These are phyloP conservation scores for Monosporascus cannonballus DNA, from an alignment of 2,329 filamentous ascomycete genomes.

Conservation along the genomic window DNA sequence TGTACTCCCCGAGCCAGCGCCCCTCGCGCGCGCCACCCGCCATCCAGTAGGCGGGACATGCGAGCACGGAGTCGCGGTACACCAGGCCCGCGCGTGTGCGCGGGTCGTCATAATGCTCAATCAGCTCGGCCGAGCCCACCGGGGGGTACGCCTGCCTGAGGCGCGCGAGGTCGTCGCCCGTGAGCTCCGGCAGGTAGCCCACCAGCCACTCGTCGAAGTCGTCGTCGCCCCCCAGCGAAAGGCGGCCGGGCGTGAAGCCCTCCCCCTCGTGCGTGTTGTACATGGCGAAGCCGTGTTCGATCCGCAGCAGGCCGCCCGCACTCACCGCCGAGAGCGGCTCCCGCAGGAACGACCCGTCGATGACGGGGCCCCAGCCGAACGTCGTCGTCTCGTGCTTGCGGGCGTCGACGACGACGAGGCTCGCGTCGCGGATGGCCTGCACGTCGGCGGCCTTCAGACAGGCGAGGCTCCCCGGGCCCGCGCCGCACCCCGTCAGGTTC, in stretches of 20 bases:
- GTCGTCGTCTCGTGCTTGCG: constrained; percentile 49
- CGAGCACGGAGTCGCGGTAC: constrained; percentile 52
- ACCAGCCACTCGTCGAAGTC: constrained; percentile 46
- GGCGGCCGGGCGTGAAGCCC: constrained; percentile 50
- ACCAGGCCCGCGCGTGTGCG: constrained; percentile 49
- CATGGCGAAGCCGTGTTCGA: constrained; percentile 43
- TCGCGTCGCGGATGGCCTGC: constrained; percentile 46
- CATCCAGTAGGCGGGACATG: constrained; percentile 56
- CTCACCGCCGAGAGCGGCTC: constrained; percentile 40
- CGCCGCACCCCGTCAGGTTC: constrained; percentile 42
- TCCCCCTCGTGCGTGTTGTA: constrained; percentile 60
- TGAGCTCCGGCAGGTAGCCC: constrained; percentile 47
- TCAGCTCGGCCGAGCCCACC: constrained; percentile 39
- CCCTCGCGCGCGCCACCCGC: constrained; percentile 34
- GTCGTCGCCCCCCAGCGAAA: constrained; percentile 28
- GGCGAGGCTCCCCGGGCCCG: constrained; percentile 36
- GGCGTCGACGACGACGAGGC: constrained; percentile 38
- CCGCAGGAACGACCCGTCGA: constrained; percentile 48
- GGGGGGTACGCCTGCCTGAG: constrained; percentile 42
- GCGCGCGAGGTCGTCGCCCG: constrained; percentile 28
- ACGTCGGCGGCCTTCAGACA: constrained; percentile 51
- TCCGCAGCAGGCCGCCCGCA: constrained; percentile 20
- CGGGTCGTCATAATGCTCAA: constrained; percentile 41
- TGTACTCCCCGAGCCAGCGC: constrained; percentile 54
- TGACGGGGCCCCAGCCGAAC: constrained; percentile 55